These are phyloP conservation scores for Citrus unshiu DNA, from an alignment of 345 rosid species.

Conservation along the genomic window DNA sequence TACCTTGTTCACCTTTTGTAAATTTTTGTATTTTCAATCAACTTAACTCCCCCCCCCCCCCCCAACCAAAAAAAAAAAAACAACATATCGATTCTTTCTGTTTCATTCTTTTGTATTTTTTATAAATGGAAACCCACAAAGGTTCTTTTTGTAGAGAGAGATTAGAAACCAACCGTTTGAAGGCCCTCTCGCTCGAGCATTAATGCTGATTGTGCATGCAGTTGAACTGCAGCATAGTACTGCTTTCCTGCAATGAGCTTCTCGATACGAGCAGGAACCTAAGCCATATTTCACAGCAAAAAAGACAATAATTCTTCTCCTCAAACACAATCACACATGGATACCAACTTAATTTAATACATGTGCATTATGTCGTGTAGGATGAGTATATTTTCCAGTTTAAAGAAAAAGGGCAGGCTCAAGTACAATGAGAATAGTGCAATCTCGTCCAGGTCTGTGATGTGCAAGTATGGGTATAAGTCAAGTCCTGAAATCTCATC, in stretches of 20 bases:
- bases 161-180: slow-evolving; percentile 58
- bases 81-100: neutral
- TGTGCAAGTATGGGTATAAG: neutral
- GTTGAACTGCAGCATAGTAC: slow-evolving; percentile 87
- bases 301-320: neutral
- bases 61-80: no score
- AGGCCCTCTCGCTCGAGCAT: slow-evolving; percentile 99
- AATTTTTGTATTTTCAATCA: no score
- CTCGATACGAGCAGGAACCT: slow-evolving; percentile 91
- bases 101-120: no score
- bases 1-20: no score
- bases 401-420: no score
- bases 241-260: slow-evolving; percentile 87
- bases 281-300: slow-evolving; percentile 25
- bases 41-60: no score
- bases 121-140: neutral
- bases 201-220: slow-evolving; percentile 70
- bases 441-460: neutral
- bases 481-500: neutral
- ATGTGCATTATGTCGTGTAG: neutral
- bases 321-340: neutral
- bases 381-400: neutral
- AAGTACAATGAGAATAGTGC: neutral
- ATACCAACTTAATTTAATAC: neutral
- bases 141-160: neutral